phyloP scores from a whole-genome alignment of 1,139 yeast species.

The Geotrichum reessii region DNA sequence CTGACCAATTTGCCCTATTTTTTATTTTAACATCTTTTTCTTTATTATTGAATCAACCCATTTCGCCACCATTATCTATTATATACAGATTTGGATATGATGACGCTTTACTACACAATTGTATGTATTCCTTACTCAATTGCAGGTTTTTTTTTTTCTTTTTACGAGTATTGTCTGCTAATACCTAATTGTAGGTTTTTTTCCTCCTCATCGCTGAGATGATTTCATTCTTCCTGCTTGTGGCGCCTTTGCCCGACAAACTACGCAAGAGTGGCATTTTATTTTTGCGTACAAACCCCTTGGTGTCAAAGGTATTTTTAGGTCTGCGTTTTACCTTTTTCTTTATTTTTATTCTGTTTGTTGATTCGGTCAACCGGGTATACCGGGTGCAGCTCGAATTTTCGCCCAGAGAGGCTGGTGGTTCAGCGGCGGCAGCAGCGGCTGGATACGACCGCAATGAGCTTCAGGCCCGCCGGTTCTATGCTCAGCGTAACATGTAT shows the following conservation, averaged over 20 bases:
- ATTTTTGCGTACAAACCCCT: conserved; percentile 62
- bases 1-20: not conserved
- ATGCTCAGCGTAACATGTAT: conserved; percentile 95
- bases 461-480: conserved; percentile 82
- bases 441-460: conserved; percentile 56
- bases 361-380: conserved; percentile 85
- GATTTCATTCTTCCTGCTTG: conserved; percentile 72
- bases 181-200: conserved; percentile 46
- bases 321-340: conserved; percentile 78
- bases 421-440: not conserved
- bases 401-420: conserved; percentile 21
- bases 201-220: conserved; percentile 70
- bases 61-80: not conserved
- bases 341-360: conserved; percentile 75
- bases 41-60: too few relatives aligned
- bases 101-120: conserved; percentile 70
- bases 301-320: conserved; percentile 65
- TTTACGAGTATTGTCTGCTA: not conserved
- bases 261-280: conserved; percentile 64
- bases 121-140: conserved; percentile 36
- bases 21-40: too few relatives aligned
- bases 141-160: not conserved
- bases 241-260: conserved; percentile 77
- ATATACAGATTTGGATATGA: conserved; percentile 34
- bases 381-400: conserved; percentile 60